Evolutionary conservation across 257 asterid species (phyloP), one percentile per base, ranked within the genome.

Genomic region (Gentiana dahurica): DNA sequence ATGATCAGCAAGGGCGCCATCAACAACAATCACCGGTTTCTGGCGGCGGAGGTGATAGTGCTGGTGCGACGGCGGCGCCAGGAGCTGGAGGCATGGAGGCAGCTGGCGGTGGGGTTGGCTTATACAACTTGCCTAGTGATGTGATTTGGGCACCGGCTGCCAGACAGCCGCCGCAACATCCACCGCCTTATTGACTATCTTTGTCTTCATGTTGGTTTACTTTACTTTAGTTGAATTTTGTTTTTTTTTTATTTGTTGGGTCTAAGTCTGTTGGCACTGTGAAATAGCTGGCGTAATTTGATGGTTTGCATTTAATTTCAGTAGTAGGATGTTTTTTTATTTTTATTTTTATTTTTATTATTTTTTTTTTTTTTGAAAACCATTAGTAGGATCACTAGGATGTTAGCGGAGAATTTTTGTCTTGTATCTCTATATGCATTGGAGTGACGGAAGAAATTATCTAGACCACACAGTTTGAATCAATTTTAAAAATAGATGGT

Each of bases 61-160:
- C 61, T 41, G 60, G 55, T 12, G 55, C 49, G 64, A 73, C 36
- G 34, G 50, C 53, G 5, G 37, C 54, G 12, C 55, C 46, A 8
- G 36, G 54, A 37, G 50, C 53, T 3, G 57, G 44, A 15, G 63
- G 51, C 2, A 55, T 59, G 58, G 76, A 67, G 4, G 35, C 62
- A 12, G 38, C 71, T 52, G 73, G 73, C 36, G 60, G 49, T 38
- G 36, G 13, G 49, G 57, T 38, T 24, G 65, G 77, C 1, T 44
- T 72, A 39, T 77, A 70, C 41, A 64, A 70, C 13, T 3, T 75
- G 68, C 65, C 79, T 37, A 53, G 78, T 1, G 93, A 86, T 53
- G 87, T 77, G 60, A 68, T 83, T 0, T 81, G 90, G 90, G 75
- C 83, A 0, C 89, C 93, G 6, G 56, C 86, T 3, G 77, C 75